These are phyloP conservation scores for Saccharata proteae DNA, from an alignment of 2,329 filamentous ascomycete species.

Conservation along the genomic window DNA sequence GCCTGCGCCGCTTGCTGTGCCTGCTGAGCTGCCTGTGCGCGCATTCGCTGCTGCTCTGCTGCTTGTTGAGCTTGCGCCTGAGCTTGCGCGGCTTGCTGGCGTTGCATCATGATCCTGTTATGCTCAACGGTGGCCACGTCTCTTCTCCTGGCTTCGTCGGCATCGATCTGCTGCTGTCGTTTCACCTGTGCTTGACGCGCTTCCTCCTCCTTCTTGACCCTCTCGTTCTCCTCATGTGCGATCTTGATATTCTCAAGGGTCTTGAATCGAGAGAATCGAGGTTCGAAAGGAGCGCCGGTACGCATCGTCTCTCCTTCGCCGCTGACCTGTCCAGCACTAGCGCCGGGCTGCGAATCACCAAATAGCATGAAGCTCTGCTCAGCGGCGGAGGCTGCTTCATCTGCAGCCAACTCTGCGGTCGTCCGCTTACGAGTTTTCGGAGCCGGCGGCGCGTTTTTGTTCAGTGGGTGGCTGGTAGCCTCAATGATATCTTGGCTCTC, in stretches of 20 bases:
- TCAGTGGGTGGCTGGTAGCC: conserved; percentile 61
- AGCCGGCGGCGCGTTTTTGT: conserved; percentile 62
- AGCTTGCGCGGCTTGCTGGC: conserved; percentile 9
- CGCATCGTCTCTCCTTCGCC: conserved; percentile 53
- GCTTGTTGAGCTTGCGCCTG: conserved; percentile 12
- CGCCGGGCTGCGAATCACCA: conserved; percentile 65
- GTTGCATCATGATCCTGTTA: conserved; percentile 11
- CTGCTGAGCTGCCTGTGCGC: conserved; percentile 24
- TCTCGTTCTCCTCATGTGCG: conserved; percentile 61
- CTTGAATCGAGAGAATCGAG: conserved; percentile 84
- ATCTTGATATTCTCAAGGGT: conserved; percentile 73
- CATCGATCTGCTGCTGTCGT: conserved; percentile 11
- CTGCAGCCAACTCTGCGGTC: conserved; percentile 84
- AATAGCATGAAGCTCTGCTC: conserved; percentile 88
- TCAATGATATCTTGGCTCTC: conserved; percentile 63
- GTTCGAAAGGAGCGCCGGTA: conserved; percentile 62
- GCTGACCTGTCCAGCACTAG: conserved; percentile 43
- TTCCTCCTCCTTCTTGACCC: conserved; percentile 36
- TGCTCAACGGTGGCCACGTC: conserved; percentile 12
- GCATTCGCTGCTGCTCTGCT: conserved; percentile 6
- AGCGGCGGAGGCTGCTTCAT: conserved; percentile 81
- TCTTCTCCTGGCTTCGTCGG: conserved; percentile 11
- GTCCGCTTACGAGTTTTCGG: conserved; percentile 89
- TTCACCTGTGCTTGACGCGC: conserved; percentile 36
- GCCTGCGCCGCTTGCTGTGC: conserved; percentile 22